Percentiles rank a stretch among this genome's conserved stretches.
These are phyloP conservation scores for Paraconiothyrium brasiliense DNA, from an alignment of 2,329 filamentous ascomycete species.

Conservation along the genomic window DNA sequence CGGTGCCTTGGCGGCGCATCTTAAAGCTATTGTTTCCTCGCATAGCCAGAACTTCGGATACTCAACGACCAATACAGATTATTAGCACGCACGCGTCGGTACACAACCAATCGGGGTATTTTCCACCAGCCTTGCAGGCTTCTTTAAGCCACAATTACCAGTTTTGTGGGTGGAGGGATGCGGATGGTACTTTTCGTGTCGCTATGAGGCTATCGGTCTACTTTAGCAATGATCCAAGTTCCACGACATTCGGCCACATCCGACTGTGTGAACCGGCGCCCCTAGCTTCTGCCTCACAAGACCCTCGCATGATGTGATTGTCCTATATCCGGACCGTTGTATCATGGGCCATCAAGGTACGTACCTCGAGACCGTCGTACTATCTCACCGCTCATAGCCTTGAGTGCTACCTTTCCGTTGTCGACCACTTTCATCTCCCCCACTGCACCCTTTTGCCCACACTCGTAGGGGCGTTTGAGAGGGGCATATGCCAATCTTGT, in stretches of 20 bases:
- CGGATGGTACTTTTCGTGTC: slow-evolving; percentile 20
- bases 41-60: slow-evolving; percentile 31
- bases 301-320: slow-evolving; percentile 24
- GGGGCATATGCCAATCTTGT: slow-evolving; percentile 16
- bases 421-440: slow-evolving; percentile 10
- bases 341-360: slow-evolving; percentile 27
- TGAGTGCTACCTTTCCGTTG: slow-evolving; percentile 25
- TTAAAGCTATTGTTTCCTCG: slow-evolving; percentile 24
- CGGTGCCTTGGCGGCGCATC: slow-evolving; percentile 27
- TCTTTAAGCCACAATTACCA: slow-evolving; percentile 27
- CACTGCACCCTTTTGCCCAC: slow-evolving; percentile 8
- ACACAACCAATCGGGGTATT: slow-evolving; percentile 36
- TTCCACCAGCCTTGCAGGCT: slow-evolving; percentile 34
- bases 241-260: slow-evolving; percentile 35
- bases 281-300: slow-evolving; percentile 27
- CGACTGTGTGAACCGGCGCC: slow-evolving; percentile 27
- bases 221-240: slow-evolving; percentile 29
- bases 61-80: slow-evolving; percentile 28
- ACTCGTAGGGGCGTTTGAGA: slow-evolving; percentile 21
- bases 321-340: slow-evolving; percentile 25
- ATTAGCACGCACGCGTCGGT: slow-evolving; percentile 18
- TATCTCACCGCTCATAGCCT: slow-evolving; percentile 34
- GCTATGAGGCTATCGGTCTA: slow-evolving; percentile 22
- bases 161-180: slow-evolving; percentile 20
- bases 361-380: slow-evolving; percentile 31